These are phyloP conservation scores for Sungouiozyma ichnusensis DNA, from an alignment of 805 yeast species.

Conservation along the genomic window DNA sequence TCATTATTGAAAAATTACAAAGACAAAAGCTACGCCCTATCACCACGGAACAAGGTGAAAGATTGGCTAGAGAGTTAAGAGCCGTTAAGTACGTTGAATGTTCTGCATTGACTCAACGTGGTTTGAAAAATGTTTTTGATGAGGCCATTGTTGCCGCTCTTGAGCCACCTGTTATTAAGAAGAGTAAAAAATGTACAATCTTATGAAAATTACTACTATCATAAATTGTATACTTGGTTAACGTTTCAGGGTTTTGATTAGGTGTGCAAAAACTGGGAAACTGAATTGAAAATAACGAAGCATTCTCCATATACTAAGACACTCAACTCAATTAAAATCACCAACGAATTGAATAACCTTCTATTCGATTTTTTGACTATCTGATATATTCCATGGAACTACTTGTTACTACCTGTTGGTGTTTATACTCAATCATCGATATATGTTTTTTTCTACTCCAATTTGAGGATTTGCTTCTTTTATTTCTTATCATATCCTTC, in stretches of 20 bases:
- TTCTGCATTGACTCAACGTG: slow-evolving; percentile 94
- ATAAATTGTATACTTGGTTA: neutral
- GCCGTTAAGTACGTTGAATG: slow-evolving; percentile 97
- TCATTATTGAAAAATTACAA: slow-evolving; percentile 77
- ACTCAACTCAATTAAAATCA: neutral
- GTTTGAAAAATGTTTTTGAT: slow-evolving; percentile 94
- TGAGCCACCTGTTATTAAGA: slow-evolving; percentile 90
- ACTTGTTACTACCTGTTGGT: neutral
- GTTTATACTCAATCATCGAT: too few relatives aligned
- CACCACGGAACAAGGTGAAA: slow-evolving; percentile 78
- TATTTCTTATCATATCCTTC: too few relatives aligned
- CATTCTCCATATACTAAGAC: too few relatives aligned
- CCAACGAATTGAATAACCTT: neutral
- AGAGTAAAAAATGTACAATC: slow-evolving; percentile 65
- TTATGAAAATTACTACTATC: too few relatives aligned
- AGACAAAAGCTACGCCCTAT: slow-evolving; percentile 69
- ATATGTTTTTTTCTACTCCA: too few relatives aligned
- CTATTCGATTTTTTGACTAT: neutral
- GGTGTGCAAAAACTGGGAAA: neutral
- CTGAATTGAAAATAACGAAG: neutral
- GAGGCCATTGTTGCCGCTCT: slow-evolving; percentile 97
- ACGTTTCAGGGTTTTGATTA: too few relatives aligned
- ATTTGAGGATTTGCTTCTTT: too few relatives aligned
- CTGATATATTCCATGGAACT: neutral
- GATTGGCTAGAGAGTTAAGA: slow-evolving; percentile 83